Percentiles rank a stretch among this genome's conserved stretches.
These are phyloP conservation scores for Cystobasidium onofrii DNA, from an alignment of 768 basidiomycete genomes.

Conservation along the genomic window DNA sequence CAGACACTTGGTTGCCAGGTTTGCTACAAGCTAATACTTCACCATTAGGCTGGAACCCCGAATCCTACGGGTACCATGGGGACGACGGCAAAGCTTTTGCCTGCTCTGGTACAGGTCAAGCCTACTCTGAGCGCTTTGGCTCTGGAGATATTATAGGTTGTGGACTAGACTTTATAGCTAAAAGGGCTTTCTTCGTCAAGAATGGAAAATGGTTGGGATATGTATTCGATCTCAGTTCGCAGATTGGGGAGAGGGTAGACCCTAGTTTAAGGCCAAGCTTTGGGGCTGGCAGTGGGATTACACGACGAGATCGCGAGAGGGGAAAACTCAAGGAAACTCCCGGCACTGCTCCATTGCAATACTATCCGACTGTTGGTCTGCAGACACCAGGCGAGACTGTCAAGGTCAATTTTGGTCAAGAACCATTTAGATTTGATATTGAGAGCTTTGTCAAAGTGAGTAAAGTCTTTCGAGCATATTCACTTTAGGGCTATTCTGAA, in stretches of 20 bases:
- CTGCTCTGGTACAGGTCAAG: conserved; percentile 57
- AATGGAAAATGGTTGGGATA: conserved; percentile 54
- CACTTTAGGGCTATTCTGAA: neutral
- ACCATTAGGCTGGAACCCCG: conserved; percentile 55
- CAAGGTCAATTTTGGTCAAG: conserved; percentile 79
- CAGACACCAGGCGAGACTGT: conserved; percentile 69
- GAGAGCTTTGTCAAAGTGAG: conserved; percentile 56
- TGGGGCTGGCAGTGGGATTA: neutral
- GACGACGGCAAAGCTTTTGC: conserved; percentile 75
- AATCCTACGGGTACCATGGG: conserved; percentile 89
- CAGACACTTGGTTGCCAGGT: neutral
- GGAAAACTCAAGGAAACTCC: neutral
- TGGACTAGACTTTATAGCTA: conserved; percentile 67
- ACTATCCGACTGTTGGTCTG: conserved; percentile 84
- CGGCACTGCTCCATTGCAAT: conserved; percentile 41
- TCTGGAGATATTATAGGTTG: conserved; percentile 82
- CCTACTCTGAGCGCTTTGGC: conserved; percentile 69
- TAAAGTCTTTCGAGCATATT: neutral
- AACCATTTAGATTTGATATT: conserved; percentile 81
- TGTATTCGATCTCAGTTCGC: conserved; percentile 26
- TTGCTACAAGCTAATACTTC: neutral
- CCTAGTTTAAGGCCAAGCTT: neutral
- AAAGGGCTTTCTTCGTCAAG: conserved; percentile 79
- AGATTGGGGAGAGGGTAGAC: neutral
- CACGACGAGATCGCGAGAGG: neutral